phyloP scores from a whole-genome alignment of 768 basidiomycete genomes.

The Atractiella rhizophila region DNA sequence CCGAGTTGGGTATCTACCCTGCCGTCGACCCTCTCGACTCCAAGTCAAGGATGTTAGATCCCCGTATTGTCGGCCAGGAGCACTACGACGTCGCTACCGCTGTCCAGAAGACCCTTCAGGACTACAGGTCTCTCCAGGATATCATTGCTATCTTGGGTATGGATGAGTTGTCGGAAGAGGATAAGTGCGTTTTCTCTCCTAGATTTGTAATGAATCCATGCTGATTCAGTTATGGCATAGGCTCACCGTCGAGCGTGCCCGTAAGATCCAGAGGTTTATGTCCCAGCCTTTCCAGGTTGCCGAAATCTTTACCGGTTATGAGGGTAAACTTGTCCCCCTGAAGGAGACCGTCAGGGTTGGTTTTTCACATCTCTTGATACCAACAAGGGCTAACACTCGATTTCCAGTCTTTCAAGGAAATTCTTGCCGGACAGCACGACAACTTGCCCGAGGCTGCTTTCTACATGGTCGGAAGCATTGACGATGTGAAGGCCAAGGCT shows the following conservation, averaged over 20 bases:
- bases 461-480: constrained; percentile 59
- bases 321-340: constrained; percentile 83
- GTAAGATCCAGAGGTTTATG: constrained; percentile 98
- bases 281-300: constrained; percentile 99
- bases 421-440: constrained; percentile 71
- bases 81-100: constrained; percentile 89
- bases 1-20: constrained; percentile 66
- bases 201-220: background rate
- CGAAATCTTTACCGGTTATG: constrained; percentile 97
- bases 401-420: constrained; percentile 80
- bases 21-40: constrained; percentile 98
- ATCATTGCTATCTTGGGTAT: constrained; percentile 99
- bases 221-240: background rate
- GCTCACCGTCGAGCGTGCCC: constrained; percentile 49
- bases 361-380: constrained; percentile 9
- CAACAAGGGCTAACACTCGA: constrained; percentile 7
- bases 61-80: constrained; percentile 82
- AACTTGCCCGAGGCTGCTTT: constrained; percentile 80
- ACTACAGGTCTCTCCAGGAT: constrained; percentile 36
- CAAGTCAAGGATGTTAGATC: constrained; percentile 98
- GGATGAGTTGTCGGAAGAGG: constrained; percentile 99
- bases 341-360: constrained; percentile 64
- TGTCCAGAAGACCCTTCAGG: constrained; percentile 84
- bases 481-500: constrained; percentile 90
- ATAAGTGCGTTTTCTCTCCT: constrained; percentile 55